Conservation (phyloP, 331 rosid species). For the Cydonia oblonga region DNA sequence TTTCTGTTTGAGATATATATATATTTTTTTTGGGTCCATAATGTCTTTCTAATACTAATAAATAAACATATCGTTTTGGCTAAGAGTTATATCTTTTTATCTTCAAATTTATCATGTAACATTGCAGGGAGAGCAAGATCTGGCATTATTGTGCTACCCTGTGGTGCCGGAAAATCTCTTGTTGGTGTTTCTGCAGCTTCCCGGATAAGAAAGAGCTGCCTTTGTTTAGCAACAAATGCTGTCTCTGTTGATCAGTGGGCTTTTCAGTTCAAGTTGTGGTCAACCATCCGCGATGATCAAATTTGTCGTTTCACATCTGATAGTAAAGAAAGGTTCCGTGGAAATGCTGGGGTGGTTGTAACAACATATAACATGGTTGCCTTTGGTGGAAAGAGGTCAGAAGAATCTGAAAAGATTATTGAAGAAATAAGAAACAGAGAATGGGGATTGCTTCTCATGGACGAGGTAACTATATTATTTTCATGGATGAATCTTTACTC, state of each 20-base stretch:
- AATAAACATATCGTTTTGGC: background rate
- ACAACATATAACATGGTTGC: conserved; percentile 98
- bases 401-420: conserved; percentile 92
- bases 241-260: conserved; percentile 99
- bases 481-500: conserved; percentile 5
- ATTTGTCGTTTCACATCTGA: conserved; percentile 96
- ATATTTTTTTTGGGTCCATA: background rate
- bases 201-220: conserved; percentile 86
- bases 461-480: conserved; percentile 47
- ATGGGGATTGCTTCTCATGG: conserved; percentile 94
- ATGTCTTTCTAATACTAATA: background rate
- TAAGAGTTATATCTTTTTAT: background rate
- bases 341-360: conserved; percentile 95
- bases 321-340: conserved; percentile 93
- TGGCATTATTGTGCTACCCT: conserved; percentile 90
- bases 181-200: conserved; percentile 98
- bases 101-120: conserved; percentile 1
- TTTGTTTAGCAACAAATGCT: conserved; percentile 95
- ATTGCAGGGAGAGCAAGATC: conserved; percentile 92
- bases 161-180: conserved; percentile 96
- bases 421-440: conserved; percentile 97
- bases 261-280: conserved; percentile 93
- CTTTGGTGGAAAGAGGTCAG: conserved; percentile 92
- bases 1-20: background rate
- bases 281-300: conserved; percentile 84